These are phyloP conservation scores for Jimgerdemannia flammicorona DNA, from an alignment of 192 early-diverging fungal genomes.

Conservation along the genomic window DNA sequence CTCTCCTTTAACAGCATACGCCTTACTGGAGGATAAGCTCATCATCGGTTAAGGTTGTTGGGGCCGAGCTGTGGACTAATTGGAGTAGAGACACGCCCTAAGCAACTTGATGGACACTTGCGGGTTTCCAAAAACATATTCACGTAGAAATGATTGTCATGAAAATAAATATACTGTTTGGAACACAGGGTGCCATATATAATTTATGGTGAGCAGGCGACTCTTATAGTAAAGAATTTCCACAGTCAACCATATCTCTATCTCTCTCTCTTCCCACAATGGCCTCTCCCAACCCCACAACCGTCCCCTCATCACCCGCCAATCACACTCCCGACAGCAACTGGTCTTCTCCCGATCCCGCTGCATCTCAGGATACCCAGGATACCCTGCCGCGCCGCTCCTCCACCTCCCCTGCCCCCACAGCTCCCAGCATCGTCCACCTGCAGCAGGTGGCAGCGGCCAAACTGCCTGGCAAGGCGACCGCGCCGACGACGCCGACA, in stretches of 20 bases:
- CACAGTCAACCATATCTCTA: background rate
- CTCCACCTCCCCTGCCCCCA: background rate
- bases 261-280: background rate
- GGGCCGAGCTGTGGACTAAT: background rate
- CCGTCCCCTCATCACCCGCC: background rate
- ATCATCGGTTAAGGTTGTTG: background rate
- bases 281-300: background rate
- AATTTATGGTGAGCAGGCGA: too few species aligned
- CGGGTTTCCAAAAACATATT: background rate
- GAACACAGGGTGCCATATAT: too few species aligned
- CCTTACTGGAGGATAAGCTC: background rate
- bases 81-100: background rate
- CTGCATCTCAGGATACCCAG: background rate
- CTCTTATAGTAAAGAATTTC: too few species aligned
- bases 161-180: background rate
- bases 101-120: background rate
- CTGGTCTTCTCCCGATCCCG: too few species aligned
- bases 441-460: background rate
- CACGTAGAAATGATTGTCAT: background rate
- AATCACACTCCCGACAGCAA: background rate
- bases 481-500: background rate
- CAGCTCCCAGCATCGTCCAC: background rate
- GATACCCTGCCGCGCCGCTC: background rate
- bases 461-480: background rate
- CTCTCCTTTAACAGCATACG: slow-evolving; percentile 10